phyloP scores from a whole-genome alignment of 2,329 filamentous ascomycete species.

The Apiospora marii region DNA sequence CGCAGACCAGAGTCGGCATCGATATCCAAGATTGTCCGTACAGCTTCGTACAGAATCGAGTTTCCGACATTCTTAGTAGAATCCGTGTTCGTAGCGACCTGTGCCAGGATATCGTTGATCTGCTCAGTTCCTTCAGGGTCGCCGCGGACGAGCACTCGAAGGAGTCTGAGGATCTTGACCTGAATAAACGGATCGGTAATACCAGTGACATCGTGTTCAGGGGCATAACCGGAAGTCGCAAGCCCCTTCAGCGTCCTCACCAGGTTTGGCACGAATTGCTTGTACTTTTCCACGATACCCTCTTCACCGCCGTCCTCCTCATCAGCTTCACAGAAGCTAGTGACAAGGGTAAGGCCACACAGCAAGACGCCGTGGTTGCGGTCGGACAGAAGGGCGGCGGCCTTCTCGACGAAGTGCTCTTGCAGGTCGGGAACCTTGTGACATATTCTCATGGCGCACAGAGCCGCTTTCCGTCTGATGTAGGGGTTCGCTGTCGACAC shows the following conservation, averaged over 20 bases:
- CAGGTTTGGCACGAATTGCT: slow-evolving; percentile 81
- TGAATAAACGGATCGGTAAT: slow-evolving; percentile 98
- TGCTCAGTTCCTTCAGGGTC: slow-evolving; percentile 90
- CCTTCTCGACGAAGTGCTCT: slow-evolving; percentile 96
- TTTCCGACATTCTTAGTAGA: slow-evolving; percentile 99
- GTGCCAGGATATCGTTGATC: slow-evolving; percentile 97
- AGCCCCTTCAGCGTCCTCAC: slow-evolving; percentile 92
- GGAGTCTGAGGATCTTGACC: slow-evolving; percentile 89
- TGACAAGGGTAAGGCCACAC: slow-evolving; percentile 89
- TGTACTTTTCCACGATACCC: slow-evolving; percentile 89
- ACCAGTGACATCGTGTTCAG: slow-evolving; percentile 97
- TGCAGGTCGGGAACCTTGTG: slow-evolving; percentile 96
- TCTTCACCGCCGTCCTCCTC: slow-evolving; percentile 92
- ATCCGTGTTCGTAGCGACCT: slow-evolving; percentile 98
- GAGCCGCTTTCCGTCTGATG: slow-evolving; percentile 92
- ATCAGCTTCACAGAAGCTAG: slow-evolving; percentile 92
- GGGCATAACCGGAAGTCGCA: slow-evolving; percentile 94
- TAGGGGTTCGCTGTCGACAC: slow-evolving; percentile 97
- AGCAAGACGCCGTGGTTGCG: slow-evolving; percentile 95
- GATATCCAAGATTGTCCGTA: slow-evolving; percentile 96
- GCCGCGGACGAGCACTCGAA: slow-evolving; percentile 86
- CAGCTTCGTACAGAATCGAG: slow-evolving; percentile 96
- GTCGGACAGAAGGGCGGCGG: slow-evolving; percentile 85
- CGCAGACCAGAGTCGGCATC: slow-evolving; percentile 95
- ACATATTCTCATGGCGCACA: slow-evolving; percentile 99